Evolutionary conservation across 2,329 filamentous ascomycete genomes (phyloP).

Genomic region (Claviceps digitariae): DNA sequence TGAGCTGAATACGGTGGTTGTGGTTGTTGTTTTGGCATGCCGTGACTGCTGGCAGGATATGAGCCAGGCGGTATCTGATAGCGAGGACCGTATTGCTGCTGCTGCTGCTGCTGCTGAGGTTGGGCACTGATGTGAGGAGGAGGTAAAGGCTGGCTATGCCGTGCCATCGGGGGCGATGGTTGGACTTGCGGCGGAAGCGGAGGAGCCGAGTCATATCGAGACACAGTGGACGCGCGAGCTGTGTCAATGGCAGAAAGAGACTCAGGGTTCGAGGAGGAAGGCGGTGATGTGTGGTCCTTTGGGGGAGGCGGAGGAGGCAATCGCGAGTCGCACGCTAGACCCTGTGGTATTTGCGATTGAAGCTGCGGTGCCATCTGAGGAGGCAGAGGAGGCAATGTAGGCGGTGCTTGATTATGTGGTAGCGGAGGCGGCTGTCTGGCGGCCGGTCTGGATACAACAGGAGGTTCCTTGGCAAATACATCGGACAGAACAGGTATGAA

Average conservation of each 20-base stretch:
- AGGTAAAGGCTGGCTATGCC: constrained; percentile 8
- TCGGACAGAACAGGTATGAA: constrained; percentile 72
- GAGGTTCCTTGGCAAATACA: constrained; percentile 88
- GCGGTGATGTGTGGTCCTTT: constrained; percentile 18
- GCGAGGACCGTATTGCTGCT: constrained; percentile 5
- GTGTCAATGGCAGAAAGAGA: constrained; percentile 13
- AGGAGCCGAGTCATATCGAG: constrained; percentile 34
- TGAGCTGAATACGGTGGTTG: neutral
- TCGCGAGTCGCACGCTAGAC: constrained; percentile 19
- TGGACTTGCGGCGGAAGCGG: constrained; percentile 26
- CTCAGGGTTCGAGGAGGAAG: constrained; percentile 10
- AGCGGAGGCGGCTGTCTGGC: constrained; percentile 24
- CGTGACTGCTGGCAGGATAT: neutral
- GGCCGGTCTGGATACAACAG: constrained; percentile 60
- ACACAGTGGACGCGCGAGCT: constrained; percentile 12
- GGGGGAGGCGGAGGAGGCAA: constrained; percentile 53
- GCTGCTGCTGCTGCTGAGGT: constrained; percentile 4
- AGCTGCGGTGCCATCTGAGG: constrained; percentile 40
- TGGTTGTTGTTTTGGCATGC: constrained; percentile 1
- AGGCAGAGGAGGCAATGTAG: constrained; percentile 61
- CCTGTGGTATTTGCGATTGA: constrained; percentile 19
- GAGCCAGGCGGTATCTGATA: neutral
- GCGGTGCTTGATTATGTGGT: constrained; percentile 31
- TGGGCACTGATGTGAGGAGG: constrained; percentile 3
- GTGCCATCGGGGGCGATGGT: neutral